Evolutionary conservation across 768 basidiomycete genomes (phyloP).

Genomic region (Mrakia blollopis): DNA sequence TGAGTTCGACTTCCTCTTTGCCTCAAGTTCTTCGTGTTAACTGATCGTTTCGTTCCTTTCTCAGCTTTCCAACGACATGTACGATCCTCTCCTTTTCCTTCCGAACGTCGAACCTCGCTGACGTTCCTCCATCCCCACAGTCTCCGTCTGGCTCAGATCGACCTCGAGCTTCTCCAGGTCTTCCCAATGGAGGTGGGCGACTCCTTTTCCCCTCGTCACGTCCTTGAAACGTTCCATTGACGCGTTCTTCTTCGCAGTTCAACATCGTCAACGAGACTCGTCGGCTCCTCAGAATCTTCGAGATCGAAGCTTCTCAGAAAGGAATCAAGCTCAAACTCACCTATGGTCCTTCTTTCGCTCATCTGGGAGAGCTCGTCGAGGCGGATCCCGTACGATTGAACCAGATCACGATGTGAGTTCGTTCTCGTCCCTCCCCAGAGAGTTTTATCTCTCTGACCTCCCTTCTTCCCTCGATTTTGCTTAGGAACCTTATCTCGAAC

Average conservation of each 20-base stretch:
- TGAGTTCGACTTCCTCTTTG: background rate
- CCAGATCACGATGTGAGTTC: constrained; percentile 10
- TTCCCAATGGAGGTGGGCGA: background rate
- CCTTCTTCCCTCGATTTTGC: background rate
- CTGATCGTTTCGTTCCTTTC: background rate
- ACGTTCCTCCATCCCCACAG: background rate
- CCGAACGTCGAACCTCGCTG: background rate
- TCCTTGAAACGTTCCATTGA: background rate
- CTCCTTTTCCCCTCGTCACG: background rate
- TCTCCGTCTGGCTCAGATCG: constrained; percentile 11
- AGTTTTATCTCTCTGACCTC: no score
- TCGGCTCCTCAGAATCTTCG: background rate
- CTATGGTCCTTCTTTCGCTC: constrained; percentile 4
- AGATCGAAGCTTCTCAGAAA: constrained; percentile 9
- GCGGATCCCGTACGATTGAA: constrained; percentile 11
- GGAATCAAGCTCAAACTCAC: constrained; percentile 16
- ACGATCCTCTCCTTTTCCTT: background rate
- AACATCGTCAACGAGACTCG: constrained; percentile 5
- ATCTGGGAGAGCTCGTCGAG: constrained; percentile 12
- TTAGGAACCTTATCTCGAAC: constrained; percentile 7
- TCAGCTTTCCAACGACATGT: constrained; percentile 13
- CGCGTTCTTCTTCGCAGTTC: background rate
- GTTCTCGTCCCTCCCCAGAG: no score
- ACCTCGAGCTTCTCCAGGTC: constrained; percentile 9
- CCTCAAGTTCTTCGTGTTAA: background rate